phyloP scores from a whole-genome alignment of 192 early-diverging fungal genomes.

The Coemansia sp. region DNA sequence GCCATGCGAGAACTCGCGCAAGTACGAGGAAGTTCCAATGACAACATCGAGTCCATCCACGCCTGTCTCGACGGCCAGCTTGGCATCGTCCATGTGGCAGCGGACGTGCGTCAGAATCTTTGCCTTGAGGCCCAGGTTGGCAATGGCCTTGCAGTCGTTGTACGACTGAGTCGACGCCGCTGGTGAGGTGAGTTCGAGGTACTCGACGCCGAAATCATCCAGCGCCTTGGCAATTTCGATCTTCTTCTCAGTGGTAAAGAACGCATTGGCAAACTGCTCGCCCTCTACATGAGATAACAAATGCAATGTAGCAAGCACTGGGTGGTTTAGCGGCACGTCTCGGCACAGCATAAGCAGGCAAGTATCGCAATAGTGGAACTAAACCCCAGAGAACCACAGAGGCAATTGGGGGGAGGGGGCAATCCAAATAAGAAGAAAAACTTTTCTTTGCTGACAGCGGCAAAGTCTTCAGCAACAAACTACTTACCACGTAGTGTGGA shows the following conservation, averaged over 20 bases:
- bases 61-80: constrained; percentile 93
- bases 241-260: constrained; percentile 97
- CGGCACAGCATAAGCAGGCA: no score
- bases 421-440: constrained; percentile 2
- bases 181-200: constrained; percentile 96
- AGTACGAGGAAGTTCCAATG: constrained; percentile 93
- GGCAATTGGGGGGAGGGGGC: background rate
- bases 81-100: constrained; percentile 99
- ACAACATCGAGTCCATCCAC: constrained; percentile 98
- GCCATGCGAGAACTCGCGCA: constrained; percentile 98
- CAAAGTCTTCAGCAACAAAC: constrained; percentile 4
- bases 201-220: constrained; percentile 97
- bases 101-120: constrained; percentile 96
- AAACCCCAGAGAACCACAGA: no score
- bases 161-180: constrained; percentile 97
- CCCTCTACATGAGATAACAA: constrained; percentile 65
- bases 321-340: no score
- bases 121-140: constrained; percentile 91
- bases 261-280: constrained; percentile 99
- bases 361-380: no score
- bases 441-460: constrained; percentile 47
- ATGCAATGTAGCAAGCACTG: background rate
- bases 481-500: constrained; percentile 85
- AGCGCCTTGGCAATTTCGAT: constrained; percentile 98
- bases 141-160: constrained; percentile 86